Conservation (phyloP, 345 rosid genomes). For the Corymbia maculata region DNA sequence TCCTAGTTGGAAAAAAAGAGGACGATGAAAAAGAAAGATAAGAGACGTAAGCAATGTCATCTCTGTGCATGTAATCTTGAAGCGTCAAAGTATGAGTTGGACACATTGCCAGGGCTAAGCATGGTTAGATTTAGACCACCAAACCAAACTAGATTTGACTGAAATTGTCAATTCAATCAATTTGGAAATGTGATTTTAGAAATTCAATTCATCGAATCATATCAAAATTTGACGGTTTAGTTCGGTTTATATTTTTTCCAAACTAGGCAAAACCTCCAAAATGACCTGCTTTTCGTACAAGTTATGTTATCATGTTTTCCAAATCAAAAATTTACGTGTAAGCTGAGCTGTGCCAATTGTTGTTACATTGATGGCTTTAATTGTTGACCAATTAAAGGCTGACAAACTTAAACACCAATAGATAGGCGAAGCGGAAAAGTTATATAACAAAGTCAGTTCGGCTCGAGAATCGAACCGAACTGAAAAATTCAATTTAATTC, state of each 20-base stretch:
- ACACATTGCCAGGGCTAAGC: not conserved
- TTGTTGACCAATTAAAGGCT: no score
- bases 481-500: not conserved
- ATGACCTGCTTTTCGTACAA: not conserved
- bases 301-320: not conserved
- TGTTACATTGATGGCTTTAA: not conserved
- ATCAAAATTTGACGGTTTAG: not conserved
- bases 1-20: not conserved
- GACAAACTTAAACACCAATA: no score
- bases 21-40: not conserved
- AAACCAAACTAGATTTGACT: not conserved
- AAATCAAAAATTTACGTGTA: not conserved
- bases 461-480: not conserved
- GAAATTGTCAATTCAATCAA: not conserved
- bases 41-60: not conserved
- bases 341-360: not conserved
- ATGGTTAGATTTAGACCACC: not conserved
- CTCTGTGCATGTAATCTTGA: not conserved
- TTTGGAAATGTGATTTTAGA: not conserved
- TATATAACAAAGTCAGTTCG: no score
- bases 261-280: not conserved
- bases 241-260: not conserved
- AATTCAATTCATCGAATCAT: not conserved
- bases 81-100: not conserved
- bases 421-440: no score